Percentiles rank a stretch among this genome's conserved stretches.
phyloP scores from a whole-genome alignment of 1,139 yeast genomes.

The Yamadazyma kanchanaburiensis region DNA sequence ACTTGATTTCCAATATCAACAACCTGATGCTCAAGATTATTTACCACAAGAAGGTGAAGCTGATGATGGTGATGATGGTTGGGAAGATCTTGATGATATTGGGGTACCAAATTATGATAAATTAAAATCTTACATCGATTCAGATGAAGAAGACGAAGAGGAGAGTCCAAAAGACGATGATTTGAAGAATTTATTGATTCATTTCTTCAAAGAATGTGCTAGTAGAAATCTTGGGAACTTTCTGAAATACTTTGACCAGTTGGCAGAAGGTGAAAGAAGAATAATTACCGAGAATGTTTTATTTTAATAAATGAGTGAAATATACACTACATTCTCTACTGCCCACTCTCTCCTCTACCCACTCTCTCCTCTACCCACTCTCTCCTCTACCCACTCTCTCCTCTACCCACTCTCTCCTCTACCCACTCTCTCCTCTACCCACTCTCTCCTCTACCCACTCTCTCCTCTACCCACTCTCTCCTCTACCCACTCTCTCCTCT shows the following conservation, averaged over 20 bases:
- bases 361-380: too few species aligned
- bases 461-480: too few species aligned
- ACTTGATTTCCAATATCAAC: slow-evolving; percentile 55
- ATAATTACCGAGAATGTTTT: slow-evolving; percentile 42
- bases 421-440: too few species aligned
- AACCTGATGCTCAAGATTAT: slow-evolving; percentile 40
- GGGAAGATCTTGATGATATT: slow-evolving; percentile 78
- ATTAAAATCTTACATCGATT: slow-evolving; percentile 48
- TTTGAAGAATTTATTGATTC: slow-evolving; percentile 44
- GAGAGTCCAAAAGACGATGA: slow-evolving; percentile 39
- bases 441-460: too few species aligned
- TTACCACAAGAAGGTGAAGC: slow-evolving; percentile 25
- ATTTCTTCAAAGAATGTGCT: slow-evolving; percentile 65
- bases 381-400: too few species aligned
- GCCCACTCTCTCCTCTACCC: too few species aligned
- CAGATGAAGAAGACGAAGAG: slow-evolving; percentile 38
- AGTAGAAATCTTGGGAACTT: slow-evolving; percentile 52
- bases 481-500: too few species aligned
- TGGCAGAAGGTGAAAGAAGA: slow-evolving; percentile 58
- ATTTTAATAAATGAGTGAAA: too few species aligned
- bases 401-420: too few species aligned
- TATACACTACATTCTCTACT: too few species aligned
- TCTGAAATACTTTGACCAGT: slow-evolving; percentile 46
- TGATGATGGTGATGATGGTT: slow-evolving; percentile 55
- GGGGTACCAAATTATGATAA: slow-evolving; percentile 62